These are phyloP conservation scores for Hemileccinum impolitum DNA, from an alignment of 768 basidiomycete species.

Conservation along the genomic window DNA sequence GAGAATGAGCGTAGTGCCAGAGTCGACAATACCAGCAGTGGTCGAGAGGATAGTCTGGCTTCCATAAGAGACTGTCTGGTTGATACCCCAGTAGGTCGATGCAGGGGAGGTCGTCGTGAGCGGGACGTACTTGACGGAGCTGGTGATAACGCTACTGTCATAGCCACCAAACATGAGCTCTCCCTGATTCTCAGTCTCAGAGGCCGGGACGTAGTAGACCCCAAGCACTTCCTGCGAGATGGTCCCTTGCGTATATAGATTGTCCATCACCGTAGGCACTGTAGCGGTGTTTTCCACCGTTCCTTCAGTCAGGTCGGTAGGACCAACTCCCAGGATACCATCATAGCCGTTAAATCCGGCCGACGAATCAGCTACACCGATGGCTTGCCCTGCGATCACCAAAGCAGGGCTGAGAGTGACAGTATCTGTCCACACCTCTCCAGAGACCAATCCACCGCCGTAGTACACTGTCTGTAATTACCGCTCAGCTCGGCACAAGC, in stretches of 20 bases:
- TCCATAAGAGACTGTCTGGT: too few species aligned
- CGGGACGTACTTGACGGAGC: too few species aligned
- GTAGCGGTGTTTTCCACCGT: slow-evolving; percentile 8
- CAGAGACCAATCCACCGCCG: not conserved
- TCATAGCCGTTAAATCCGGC: not conserved
- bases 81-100: too few species aligned
- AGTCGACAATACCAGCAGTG: too few species aligned
- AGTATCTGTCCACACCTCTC: not conserved
- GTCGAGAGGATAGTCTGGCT: too few species aligned
- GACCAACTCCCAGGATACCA: slow-evolving; percentile 25
- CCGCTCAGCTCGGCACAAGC: not conserved
- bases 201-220: slow-evolving; percentile 29
- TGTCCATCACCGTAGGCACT: slow-evolving; percentile 36
- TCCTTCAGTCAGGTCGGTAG: slow-evolving; percentile 29
- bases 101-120: too few species aligned
- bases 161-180: not conserved
- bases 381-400: not conserved
- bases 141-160: too few species aligned
- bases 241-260: slow-evolving; percentile 27
- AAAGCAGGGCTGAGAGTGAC: not conserved
- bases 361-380: slow-evolving; percentile 23
- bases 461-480: not conserved
- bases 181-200: slow-evolving; percentile 17
- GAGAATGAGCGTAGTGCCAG: too few species aligned
- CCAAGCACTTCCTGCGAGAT: slow-evolving; percentile 27